Base-by-base conservation (phyloP, 768 basidiomycete species). In the Mycena leptocephala region DNA sequence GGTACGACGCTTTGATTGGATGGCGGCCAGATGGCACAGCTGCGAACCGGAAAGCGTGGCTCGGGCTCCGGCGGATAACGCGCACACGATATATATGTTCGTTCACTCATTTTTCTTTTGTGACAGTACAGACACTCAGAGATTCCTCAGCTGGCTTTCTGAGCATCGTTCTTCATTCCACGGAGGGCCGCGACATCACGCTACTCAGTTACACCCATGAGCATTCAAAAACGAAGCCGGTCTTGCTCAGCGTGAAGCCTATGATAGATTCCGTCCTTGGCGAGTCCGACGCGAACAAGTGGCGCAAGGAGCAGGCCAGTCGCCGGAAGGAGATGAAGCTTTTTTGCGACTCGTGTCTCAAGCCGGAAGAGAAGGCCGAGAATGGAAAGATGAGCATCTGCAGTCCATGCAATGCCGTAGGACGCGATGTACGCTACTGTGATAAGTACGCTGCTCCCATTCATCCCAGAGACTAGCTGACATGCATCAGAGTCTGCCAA, bases 241-340 rank as follows among this genome's bases (percentile, higher is more conserved):
- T 41, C 28, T 58, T 70, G 5, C 56, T 32, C 32, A 22, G 30
- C 22, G 35, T 70, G 69, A 70, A 48, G 43, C 56, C 39, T 7
- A 28, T 61, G 39, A 70, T 70, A 58, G 43, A 61, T 20, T 48
- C 26, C 14, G 30, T 46, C 22, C 56, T 61, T 16, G 58, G 56
- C 28, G 69, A 70, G 43, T 22, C 56, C 30, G 69, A 70, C 41
- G 35, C 55, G 22, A 76, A 73, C 41, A 39, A 59, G 20, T 76
- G 55, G 68, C 48, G 63, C 43, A 76, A 68, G 43, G 75, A 72
- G 33, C 70, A 72, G 63, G 32, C 71, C 5, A 59, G 53, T 33
- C 62, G 53, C 16, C 75, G 75, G 8, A 76, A 76, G 48, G 70
- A 76, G 63, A 76, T 76, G 75, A 72, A 76, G 65, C 58, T 72